Evolutionary conservation across 371 early-diverging fungal genomes (phyloP), one percentile per base, ranked within the genome.

Genomic region (Mucor lusitanicus): DNA sequence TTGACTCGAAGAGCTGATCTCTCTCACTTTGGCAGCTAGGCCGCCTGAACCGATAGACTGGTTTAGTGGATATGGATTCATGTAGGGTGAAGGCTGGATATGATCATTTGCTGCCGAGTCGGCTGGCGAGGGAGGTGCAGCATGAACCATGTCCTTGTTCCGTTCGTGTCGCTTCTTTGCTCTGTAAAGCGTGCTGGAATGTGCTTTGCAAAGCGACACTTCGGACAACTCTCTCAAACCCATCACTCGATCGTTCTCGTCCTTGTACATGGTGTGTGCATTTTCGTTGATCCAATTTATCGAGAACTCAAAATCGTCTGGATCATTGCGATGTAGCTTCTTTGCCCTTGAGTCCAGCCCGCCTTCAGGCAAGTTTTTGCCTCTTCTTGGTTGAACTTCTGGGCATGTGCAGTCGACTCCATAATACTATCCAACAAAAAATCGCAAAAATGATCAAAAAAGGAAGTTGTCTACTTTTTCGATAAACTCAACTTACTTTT

Each of bases 161-260:
- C 68, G 55, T 46, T 76, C 67, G 27, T 75, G 70, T 44, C 67
- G 67, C 69, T 78, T 75, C 50, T 75, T 75, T n/a, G 78, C 78
- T 50, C 78, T 59, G 58, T 75, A 75, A n/a, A 78, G 50, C 27
- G 75, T 73, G 39, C 75, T 74, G 19, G 72, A 72, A 65, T 75
- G 75, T 15, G 75, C 78, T 59, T 78, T 78, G 44, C 75, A 78
- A 17, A 78, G 73, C 23, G 78, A 75, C 13, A 78, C 78, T 59
- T 78, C 75, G 12, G 66, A 30, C 11, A 78, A 6, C 19, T 68
- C 64, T 46, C 59, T 56, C 13, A 69, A 40, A 8, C 67, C 71
- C 3, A 67, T 23, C 4, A 73, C 60, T 15, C 37, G 37, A 15
- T 69, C 56, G 25, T 71, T 35, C 32, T 65, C 48, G 37, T 77